phyloP scores from a whole-genome alignment of 352 stramenopile species.

The Thalassiosira livingstoniorum region DNA sequence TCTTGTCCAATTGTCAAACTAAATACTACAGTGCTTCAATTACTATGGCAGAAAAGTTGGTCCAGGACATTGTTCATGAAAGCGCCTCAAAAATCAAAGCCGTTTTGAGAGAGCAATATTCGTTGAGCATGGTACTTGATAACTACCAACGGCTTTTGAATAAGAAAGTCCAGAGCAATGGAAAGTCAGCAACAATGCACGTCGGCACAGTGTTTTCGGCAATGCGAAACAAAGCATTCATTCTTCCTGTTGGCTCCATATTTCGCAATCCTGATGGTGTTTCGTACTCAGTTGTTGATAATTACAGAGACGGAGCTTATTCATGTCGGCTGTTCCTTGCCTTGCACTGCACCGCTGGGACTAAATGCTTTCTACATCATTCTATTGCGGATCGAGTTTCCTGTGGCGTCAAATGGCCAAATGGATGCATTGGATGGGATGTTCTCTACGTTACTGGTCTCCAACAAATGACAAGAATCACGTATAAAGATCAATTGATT shows the following conservation, averaged over 20 bases:
- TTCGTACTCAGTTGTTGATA: background rate
- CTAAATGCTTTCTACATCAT: no score
- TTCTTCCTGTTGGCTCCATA: background rate
- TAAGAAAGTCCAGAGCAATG: background rate
- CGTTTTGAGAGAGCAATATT: background rate
- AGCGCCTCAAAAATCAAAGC: background rate
- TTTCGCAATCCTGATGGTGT: background rate
- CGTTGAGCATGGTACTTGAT: background rate
- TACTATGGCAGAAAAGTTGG: background rate
- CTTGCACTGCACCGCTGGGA: background rate
- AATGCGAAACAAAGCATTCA: background rate
- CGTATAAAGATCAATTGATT: background rate
- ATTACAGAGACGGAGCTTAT: background rate
- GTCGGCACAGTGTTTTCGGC: background rate
- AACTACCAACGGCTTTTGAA: background rate
- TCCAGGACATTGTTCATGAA: background rate
- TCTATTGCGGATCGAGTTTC: no score
- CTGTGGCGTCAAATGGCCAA: background rate
- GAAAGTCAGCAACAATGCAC: conserved; percentile 1
- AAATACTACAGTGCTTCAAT: background rate
- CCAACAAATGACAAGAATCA: background rate
- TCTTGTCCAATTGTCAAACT: background rate
- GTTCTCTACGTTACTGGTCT: background rate
- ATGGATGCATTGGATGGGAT: background rate
- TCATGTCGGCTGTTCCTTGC: background rate